A percentile compares a stretch with the other conserved stretches of the same genome.
These are phyloP conservation scores for Tolypocladium tundrense DNA, from an alignment of 2,329 filamentous ascomycete genomes.

Conservation along the genomic window DNA sequence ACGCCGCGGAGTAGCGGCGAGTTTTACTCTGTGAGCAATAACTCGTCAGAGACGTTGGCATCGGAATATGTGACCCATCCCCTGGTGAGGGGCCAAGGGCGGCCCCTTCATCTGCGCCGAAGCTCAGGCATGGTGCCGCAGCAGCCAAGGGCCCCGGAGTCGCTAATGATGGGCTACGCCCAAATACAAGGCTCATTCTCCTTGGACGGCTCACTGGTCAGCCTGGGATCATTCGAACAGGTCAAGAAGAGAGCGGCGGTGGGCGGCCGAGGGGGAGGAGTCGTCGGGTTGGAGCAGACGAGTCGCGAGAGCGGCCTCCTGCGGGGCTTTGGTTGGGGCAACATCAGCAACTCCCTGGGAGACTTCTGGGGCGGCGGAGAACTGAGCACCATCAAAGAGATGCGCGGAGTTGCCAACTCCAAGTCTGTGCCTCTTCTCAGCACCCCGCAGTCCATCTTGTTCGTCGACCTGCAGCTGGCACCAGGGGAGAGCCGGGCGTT, in stretches of 20 bases:
- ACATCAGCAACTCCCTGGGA: constrained; percentile 76
- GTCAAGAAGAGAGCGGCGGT: constrained; percentile 91
- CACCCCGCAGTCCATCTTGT: constrained; percentile 89
- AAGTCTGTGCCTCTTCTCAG: constrained; percentile 86
- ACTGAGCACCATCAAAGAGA: constrained; percentile 88
- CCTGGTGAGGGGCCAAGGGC: constrained; percentile 18
- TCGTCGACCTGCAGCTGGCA: constrained; percentile 79
- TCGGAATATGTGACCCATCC: constrained; percentile 70
- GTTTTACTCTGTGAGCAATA: constrained; percentile 90
- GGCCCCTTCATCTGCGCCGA: constrained; percentile 35
- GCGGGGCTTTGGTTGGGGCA: constrained; percentile 77
- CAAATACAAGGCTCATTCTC: constrained; percentile 89
- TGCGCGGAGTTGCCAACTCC: constrained; percentile 78
- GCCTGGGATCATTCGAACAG: constrained; percentile 83
- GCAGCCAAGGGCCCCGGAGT: constrained; percentile 52
- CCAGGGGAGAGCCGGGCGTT: constrained; percentile 85
- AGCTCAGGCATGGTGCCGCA: constrained; percentile 33
- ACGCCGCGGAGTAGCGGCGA: constrained; percentile 89
- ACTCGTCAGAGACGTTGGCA: constrained; percentile 84
- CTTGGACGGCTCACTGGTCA: constrained; percentile 82
- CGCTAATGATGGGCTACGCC: constrained; percentile 95
- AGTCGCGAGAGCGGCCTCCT: constrained; percentile 74
- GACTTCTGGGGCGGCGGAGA: constrained; percentile 80
- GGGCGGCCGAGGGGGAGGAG: constrained; percentile 76
- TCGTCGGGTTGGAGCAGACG: constrained; percentile 65